These are phyloP conservation scores for Scortechinia acanthostroma DNA, from an alignment of 2,329 filamentous ascomycete species.

Conservation along the genomic window DNA sequence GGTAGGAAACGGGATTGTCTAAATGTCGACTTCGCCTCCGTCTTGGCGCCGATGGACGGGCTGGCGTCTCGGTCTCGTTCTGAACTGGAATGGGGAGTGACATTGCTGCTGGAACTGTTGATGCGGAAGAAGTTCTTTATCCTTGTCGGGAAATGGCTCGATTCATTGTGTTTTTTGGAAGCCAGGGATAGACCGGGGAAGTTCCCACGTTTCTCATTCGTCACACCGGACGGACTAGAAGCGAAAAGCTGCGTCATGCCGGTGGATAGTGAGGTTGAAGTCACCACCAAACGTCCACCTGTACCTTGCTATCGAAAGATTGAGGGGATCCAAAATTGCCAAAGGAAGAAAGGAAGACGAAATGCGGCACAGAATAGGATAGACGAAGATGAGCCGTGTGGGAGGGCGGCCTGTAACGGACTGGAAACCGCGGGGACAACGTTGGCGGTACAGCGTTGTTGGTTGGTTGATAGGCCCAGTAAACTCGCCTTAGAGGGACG, in stretches of 20 bases:
- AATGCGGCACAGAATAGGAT: no score
- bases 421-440: no score
- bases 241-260: conserved; percentile 32
- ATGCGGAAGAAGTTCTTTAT: conserved; percentile 69
- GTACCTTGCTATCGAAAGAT: background rate
- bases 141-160: conserved; percentile 57
- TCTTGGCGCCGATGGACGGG: conserved; percentile 23
- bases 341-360: background rate
- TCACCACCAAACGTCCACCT: background rate
- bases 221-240: conserved; percentile 24
- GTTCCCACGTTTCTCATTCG: conserved; percentile 33
- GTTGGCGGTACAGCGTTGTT: no score
- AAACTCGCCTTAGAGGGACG: background rate
- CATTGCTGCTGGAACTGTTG: conserved; percentile 35
- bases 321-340: background rate
- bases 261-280: conserved; percentile 4
- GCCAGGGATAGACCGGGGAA: conserved; percentile 32
- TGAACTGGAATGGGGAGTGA: background rate
- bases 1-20: conserved; percentile 85
- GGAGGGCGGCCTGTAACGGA: no score
- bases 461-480: no score
- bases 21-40: conserved; percentile 61
- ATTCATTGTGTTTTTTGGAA: conserved; percentile 31
- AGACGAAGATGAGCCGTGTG: no score
- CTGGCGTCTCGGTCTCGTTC: background rate